These are phyloP conservation scores for Globisporangium solare DNA, from an alignment of 352 stramenopile species.

Conservation along the genomic window DNA sequence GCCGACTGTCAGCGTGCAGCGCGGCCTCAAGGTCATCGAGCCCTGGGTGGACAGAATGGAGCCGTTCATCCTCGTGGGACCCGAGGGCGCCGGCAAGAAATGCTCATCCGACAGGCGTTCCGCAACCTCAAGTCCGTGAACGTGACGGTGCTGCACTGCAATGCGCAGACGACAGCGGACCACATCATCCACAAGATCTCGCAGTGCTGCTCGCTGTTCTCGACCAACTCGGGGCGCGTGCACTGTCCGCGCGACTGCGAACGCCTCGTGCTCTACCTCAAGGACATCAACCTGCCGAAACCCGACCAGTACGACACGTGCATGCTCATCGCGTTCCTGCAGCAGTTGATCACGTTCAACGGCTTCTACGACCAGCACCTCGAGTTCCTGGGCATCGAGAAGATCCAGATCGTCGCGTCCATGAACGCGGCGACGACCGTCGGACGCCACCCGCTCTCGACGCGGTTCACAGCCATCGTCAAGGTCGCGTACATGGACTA, in stretches of 20 bases:
- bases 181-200: constrained; percentile 94
- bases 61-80: constrained; percentile 94
- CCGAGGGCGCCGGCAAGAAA: constrained; percentile 94
- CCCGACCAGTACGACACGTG: constrained; percentile 95
- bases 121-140: constrained; percentile 66
- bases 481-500: constrained; percentile 93
- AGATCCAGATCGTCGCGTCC: constrained; percentile 91
- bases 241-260: constrained; percentile 92
- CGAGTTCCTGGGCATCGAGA: constrained; percentile 93
- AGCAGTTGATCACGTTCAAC: constrained; percentile 93
- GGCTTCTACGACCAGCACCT: constrained; percentile 95
- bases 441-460: constrained; percentile 88
- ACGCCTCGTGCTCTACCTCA: constrained; percentile 93
- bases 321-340: constrained; percentile 95
- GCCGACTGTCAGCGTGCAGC: constrained; percentile 80
- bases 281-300: constrained; percentile 95
- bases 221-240: constrained; percentile 85
- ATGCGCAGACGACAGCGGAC: constrained; percentile 90
- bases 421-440: constrained; percentile 94
- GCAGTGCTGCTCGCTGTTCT: constrained; percentile 92
- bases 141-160: constrained; percentile 91
- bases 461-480: constrained; percentile 92
- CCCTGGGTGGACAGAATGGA: constrained; percentile 92
- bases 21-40: constrained; percentile 83
- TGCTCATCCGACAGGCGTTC: constrained; percentile 92